A percentile compares a stretch with the other conserved stretches of the same genome.
These are phyloP conservation scores for Globisporangium megalacanthum DNA, from an alignment of 352 stramenopile genomes.

Conservation along the genomic window DNA sequence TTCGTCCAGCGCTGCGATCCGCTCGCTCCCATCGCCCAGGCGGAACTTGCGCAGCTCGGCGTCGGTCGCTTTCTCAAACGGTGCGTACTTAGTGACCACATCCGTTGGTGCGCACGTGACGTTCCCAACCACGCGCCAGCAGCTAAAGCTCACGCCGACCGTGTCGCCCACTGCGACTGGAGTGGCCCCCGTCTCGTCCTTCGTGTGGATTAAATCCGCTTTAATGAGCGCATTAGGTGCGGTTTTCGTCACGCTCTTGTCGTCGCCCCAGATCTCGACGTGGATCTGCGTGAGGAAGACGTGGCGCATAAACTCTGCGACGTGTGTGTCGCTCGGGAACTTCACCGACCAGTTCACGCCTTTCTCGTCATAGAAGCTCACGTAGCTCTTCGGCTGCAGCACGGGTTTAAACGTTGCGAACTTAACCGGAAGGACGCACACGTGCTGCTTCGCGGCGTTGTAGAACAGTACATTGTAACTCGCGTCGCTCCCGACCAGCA, in stretches of 20 bases:
- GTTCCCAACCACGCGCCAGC: constrained; percentile 75
- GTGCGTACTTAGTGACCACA: constrained; percentile 70
- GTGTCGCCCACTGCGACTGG: constrained; percentile 52
- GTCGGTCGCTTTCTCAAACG: constrained; percentile 59
- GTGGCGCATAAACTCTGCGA: constrained; percentile 60
- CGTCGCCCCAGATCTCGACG: constrained; percentile 65
- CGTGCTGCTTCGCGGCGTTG: constrained; percentile 58
- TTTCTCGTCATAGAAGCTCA: constrained; percentile 83
- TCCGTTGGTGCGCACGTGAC: constrained; percentile 45
- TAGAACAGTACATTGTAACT: constrained; percentile 76
- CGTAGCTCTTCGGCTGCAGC: constrained; percentile 68
- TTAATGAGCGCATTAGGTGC: constrained; percentile 38
- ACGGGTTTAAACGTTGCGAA: constrained; percentile 54
- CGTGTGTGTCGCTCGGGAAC: constrained; percentile 53
- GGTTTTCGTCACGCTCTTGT: constrained; percentile 50
- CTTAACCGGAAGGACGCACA: constrained; percentile 51
- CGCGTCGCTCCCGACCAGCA: constrained; percentile 59
- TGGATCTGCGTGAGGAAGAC: constrained; percentile 77
- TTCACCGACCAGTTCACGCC: constrained; percentile 72
- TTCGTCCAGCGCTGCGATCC: constrained; percentile 87
- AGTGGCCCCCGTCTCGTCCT: constrained; percentile 24
- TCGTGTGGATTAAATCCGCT: constrained; percentile 42
- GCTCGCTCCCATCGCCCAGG: constrained; percentile 68
- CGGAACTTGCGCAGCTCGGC: constrained; percentile 63
- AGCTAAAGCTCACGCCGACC: constrained; percentile 61